Evolutionary conservation across 2,329 filamentous ascomycete species (phyloP).

Genomic region (Trichoderma semiorbis): DNA sequence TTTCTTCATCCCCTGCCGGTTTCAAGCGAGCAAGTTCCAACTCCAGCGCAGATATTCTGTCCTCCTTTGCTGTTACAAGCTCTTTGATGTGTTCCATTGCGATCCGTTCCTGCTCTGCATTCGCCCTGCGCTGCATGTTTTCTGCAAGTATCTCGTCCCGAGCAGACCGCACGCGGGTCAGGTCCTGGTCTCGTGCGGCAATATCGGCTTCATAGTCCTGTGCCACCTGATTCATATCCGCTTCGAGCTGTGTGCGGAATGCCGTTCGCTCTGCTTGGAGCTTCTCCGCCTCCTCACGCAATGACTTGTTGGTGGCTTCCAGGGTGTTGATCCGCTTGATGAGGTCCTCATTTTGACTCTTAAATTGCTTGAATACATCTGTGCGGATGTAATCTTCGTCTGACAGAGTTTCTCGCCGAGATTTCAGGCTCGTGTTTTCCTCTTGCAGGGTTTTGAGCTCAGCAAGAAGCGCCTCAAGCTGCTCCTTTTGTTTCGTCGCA

Average conservation of each 20-base stretch:
- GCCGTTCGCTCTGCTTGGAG: slow-evolving; percentile 79
- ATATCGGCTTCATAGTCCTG: slow-evolving; percentile 80
- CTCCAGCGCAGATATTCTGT: slow-evolving; percentile 77
- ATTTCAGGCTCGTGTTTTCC: slow-evolving; percentile 72
- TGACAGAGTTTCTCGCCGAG: slow-evolving; percentile 65
- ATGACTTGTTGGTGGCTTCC: slow-evolving; percentile 79
- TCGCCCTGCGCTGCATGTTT: slow-evolving; percentile 71
- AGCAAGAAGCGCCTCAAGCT: slow-evolving; percentile 72
- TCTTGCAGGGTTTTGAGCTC: slow-evolving; percentile 73
- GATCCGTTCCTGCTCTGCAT: slow-evolving; percentile 70
- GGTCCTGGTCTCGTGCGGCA: slow-evolving; percentile 74
- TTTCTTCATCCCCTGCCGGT: slow-evolving; percentile 45
- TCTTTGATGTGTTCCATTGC: slow-evolving; percentile 75
- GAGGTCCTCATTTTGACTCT: slow-evolving; percentile 85
- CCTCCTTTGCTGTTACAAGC: slow-evolving; percentile 72
- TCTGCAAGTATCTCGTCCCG: slow-evolving; percentile 86
- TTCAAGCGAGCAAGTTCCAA: slow-evolving; percentile 72
- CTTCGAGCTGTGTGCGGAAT: slow-evolving; percentile 76
- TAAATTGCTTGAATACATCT: slow-evolving; percentile 89
- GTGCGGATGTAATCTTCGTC: slow-evolving; percentile 94
- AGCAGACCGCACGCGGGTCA: slow-evolving; percentile 77
- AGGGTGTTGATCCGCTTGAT: slow-evolving; percentile 89
- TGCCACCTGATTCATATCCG: slow-evolving; percentile 69
- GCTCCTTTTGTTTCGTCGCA: slow-evolving; percentile 80
- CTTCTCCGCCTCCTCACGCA: slow-evolving; percentile 82